These are phyloP conservation scores for Populus ilicifolia DNA, from an alignment of 345 rosid species.

Conservation along the genomic window DNA sequence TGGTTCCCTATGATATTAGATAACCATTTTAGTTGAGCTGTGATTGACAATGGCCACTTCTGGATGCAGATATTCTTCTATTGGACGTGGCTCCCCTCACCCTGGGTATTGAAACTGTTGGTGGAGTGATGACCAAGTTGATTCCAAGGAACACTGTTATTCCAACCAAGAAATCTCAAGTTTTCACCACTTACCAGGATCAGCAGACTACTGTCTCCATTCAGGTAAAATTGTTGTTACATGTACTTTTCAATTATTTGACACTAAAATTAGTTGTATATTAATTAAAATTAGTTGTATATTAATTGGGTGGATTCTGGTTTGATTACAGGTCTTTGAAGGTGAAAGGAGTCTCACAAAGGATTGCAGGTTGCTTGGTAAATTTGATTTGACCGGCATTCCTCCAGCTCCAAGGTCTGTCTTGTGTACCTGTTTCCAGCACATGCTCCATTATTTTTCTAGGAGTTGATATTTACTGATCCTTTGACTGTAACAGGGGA, in stretches of 20 bases:
- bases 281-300: background rate
- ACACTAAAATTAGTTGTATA: background rate
- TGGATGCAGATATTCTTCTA: slow-evolving; percentile 75
- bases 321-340: slow-evolving; percentile 66
- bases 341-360: slow-evolving; percentile 98
- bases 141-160: slow-evolving; percentile 97
- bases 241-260: background rate
- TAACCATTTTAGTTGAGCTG: background rate
- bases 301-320: slow-evolving; percentile 1
- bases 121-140: slow-evolving; percentile 98
- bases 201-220: slow-evolving; percentile 97
- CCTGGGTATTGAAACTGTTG: slow-evolving; percentile 93
- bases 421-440: background rate
- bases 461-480: background rate
- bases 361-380: slow-evolving; percentile 83
- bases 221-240: slow-evolving; percentile 40
- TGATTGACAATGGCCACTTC: background rate
- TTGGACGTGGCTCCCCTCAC: slow-evolving; percentile 95
- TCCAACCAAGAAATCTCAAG: slow-evolving; percentile 98
- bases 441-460: background rate
- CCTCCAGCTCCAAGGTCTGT: slow-evolving; percentile 88
- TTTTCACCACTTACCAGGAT: slow-evolving; percentile 95
- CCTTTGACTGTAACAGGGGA: slow-evolving; percentile 49
- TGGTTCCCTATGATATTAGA: background rate
- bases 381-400: slow-evolving; percentile 73